phyloP scores from a whole-genome alignment of 768 basidiomycete genomes.

The Chalciporus sphaerocephalus region DNA sequence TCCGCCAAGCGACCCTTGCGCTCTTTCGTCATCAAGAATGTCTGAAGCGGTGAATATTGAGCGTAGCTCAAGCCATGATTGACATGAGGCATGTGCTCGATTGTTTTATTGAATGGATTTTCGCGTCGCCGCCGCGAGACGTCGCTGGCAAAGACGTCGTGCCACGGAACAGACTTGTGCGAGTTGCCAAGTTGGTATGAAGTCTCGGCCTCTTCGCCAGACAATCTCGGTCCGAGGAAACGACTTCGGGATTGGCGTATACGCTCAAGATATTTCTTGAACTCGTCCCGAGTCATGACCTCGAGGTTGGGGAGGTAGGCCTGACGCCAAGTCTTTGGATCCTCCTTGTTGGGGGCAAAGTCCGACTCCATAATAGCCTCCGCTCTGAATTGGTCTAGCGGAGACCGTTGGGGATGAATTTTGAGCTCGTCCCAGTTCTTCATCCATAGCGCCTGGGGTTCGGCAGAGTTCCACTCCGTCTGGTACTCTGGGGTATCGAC shows the following conservation, averaged over 20 bases:
- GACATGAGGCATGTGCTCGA: conserved; percentile 64
- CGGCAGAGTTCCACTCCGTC: conserved; percentile 71
- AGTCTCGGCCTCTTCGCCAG: conserved; percentile 17
- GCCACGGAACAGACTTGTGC: conserved; percentile 21
- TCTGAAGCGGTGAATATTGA: conserved; percentile 49
- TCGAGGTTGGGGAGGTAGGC: conserved; percentile 48
- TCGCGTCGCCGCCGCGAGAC: conserved; percentile 23
- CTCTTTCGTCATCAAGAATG: conserved; percentile 44
- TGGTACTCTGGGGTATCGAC: conserved; percentile 73
- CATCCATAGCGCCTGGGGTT: conserved; percentile 63
- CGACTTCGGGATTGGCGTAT: conserved; percentile 52
- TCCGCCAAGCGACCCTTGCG: conserved; percentile 59
- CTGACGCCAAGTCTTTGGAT: conserved; percentile 19
- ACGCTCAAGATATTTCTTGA: conserved; percentile 54
- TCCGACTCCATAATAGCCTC: conserved; percentile 27
- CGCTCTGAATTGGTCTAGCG: conserved; percentile 13
- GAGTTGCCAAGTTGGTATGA: conserved; percentile 27
- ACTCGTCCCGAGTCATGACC: conserved; percentile 56
- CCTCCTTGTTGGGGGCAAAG: conserved; percentile 15
- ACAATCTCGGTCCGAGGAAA: conserved; percentile 45
- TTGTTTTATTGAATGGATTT: conserved; percentile 29
- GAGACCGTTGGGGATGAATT: conserved; percentile 12
- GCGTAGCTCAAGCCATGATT: conserved; percentile 61
- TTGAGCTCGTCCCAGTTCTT: conserved; percentile 60
- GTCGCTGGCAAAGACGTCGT: conserved; percentile 20